A percentile compares a stretch with the other conserved stretches of the same genome.
phyloP scores from a whole-genome alignment of 2,329 filamentous ascomycete species.

The Geosmithia morbida region DNA sequence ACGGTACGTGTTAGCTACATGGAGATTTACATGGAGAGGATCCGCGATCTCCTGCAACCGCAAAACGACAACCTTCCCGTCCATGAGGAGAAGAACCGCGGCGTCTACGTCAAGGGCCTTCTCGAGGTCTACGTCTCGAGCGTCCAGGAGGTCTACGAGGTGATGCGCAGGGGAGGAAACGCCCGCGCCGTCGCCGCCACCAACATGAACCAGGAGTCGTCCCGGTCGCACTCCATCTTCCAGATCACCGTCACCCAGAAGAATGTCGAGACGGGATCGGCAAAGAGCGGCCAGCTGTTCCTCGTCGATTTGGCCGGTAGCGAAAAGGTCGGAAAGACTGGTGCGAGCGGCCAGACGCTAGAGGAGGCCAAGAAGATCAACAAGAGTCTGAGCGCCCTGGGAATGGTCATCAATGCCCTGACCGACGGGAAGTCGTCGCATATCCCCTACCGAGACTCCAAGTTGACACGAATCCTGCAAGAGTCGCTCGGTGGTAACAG shows the following conservation, averaged over 20 bases:
- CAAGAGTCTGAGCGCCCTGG: slow-evolving; percentile 94
- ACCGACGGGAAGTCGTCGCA: slow-evolving; percentile 96
- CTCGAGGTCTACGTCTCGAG: slow-evolving; percentile 92
- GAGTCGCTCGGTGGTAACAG: slow-evolving; percentile 97
- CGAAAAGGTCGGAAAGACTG: slow-evolving; percentile 97
- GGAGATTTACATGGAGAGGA: slow-evolving; percentile 99
- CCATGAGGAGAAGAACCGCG: slow-evolving; percentile 94
- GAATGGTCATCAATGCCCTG: slow-evolving; percentile 97
- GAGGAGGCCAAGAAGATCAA: slow-evolving; percentile 99
- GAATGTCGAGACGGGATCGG: slow-evolving; percentile 89
- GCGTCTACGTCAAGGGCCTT: slow-evolving; percentile 92
- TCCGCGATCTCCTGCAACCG: slow-evolving; percentile 81
- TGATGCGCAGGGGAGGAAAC: slow-evolving; percentile 84
- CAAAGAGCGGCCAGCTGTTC: slow-evolving; percentile 93
- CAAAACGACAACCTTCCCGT: slow-evolving; percentile 93
- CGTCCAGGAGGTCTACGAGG: slow-evolving; percentile 90
- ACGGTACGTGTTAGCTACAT: slow-evolving; percentile 98
- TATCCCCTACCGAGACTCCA: slow-evolving; percentile 93
- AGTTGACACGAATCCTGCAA: slow-evolving; percentile 92
- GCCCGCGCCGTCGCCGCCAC: slow-evolving; percentile 88
- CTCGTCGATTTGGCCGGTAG: slow-evolving; percentile 95
- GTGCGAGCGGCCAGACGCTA: slow-evolving; percentile 89
- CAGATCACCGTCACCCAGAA: slow-evolving; percentile 95
- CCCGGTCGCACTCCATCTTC: slow-evolving; percentile 95
- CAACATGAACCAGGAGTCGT: slow-evolving; percentile 99